Evolutionary conservation across 192 early-diverging fungal species (phyloP).

Genomic region (Podila epigama): DNA sequence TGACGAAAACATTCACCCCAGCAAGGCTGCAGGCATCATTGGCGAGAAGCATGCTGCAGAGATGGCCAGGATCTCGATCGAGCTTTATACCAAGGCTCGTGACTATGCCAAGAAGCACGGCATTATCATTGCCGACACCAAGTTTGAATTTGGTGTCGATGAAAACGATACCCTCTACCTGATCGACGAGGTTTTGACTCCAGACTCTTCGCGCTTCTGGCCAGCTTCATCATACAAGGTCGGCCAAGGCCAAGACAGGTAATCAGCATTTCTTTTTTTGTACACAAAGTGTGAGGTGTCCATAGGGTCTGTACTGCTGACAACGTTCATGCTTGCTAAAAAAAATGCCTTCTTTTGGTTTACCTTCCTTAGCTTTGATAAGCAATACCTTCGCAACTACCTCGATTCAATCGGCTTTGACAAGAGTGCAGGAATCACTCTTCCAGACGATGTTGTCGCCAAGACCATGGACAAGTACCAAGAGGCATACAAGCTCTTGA

Average conservation of each 20-base stretch:
- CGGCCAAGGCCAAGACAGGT: conserved; percentile 78
- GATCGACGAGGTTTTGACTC: conserved; percentile 97
- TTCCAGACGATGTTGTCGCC: conserved; percentile 83
- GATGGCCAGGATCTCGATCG: conserved; percentile 76
- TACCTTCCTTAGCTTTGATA: conserved; percentile 79
- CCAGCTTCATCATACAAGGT: conserved; percentile 80
- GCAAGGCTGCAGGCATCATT: conserved; percentile 84
- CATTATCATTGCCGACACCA: conserved; percentile 99
- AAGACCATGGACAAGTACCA: conserved; percentile 93
- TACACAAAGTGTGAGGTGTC: too few species aligned
- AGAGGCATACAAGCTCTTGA: conserved; percentile 88
- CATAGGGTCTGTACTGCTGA: too few species aligned
- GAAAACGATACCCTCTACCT: conserved; percentile 79
- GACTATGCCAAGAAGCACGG: conserved; percentile 83
- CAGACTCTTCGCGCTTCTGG: conserved; percentile 99
- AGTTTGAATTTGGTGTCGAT: conserved; percentile 99
- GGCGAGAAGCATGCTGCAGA: conserved; percentile 80
- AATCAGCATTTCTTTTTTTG: neutral
- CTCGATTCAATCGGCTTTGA: conserved; percentile 89
- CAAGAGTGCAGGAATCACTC: conserved; percentile 79
- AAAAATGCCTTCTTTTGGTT: neutral
- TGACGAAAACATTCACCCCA: conserved; percentile 98
- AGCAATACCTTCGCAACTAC: conserved; percentile 97
- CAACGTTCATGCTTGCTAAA: too few species aligned
- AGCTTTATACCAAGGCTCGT: conserved; percentile 87